Evolutionary conservation across 2,329 filamentous ascomycete species (phyloP).

Genomic region (Trichophyton benhamiae): DNA sequence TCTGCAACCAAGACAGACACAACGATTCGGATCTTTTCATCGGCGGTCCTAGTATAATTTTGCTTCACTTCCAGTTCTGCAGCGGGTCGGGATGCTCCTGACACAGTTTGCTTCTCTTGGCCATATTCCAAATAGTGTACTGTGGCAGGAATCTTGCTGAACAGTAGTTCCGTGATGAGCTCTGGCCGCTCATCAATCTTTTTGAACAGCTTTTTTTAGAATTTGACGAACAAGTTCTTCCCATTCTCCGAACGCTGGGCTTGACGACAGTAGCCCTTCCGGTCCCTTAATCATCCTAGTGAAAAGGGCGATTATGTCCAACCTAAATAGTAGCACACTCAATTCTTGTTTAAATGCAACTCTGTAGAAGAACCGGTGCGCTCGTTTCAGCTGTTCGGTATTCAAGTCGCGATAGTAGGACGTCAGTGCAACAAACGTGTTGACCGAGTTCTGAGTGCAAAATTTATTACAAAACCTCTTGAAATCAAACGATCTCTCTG

Average conservation of each 20-base stretch:
- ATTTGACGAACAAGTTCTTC: slow-evolving; percentile 78
- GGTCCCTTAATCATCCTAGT: slow-evolving; percentile 88
- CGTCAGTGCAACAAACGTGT: slow-evolving; percentile 75
- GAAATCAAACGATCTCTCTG: slow-evolving; percentile 91
- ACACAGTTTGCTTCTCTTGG: slow-evolving; percentile 63
- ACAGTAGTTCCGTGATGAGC: slow-evolving; percentile 80
- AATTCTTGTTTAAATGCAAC: slow-evolving; percentile 91
- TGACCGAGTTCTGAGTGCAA: slow-evolving; percentile 68
- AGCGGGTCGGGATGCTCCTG: slow-evolving; percentile 54
- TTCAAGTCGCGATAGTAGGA: slow-evolving; percentile 70
- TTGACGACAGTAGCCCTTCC: slow-evolving; percentile 55
- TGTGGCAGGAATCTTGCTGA: slow-evolving; percentile 77
- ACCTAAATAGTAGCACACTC: slow-evolving; percentile 73
- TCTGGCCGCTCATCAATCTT: slow-evolving; percentile 78
- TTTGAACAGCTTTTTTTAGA: slow-evolving; percentile 62
- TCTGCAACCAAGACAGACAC: slow-evolving; percentile 71
- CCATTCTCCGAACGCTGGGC: slow-evolving; percentile 71
- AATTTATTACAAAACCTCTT: slow-evolving; percentile 70
- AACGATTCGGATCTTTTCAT: slow-evolving; percentile 65
- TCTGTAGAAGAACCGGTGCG: slow-evolving; percentile 87
- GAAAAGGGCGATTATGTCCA: slow-evolving; percentile 81
- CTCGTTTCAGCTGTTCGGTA: slow-evolving; percentile 70
- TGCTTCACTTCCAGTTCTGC: slow-evolving; percentile 75
- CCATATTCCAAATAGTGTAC: slow-evolving; percentile 84
- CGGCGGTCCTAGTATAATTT: slow-evolving; percentile 47